phyloP scores from a whole-genome alignment of 805 yeast species.

The Kodamaea hsintzibuensis region DNA sequence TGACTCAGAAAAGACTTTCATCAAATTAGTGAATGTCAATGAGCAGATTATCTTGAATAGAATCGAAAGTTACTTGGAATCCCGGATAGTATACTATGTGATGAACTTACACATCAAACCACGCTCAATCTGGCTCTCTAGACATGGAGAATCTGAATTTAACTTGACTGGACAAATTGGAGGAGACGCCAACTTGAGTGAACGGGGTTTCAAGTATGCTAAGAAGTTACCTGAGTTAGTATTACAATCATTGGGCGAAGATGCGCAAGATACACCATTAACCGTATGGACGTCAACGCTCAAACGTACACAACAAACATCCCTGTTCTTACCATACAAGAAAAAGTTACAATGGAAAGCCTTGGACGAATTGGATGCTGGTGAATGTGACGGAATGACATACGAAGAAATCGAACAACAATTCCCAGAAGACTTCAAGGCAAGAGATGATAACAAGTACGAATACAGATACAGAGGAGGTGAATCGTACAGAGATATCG shows the following conservation, averaged over 20 bases:
- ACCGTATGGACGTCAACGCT: constrained; percentile 97
- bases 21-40: constrained; percentile 84
- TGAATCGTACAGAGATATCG: constrained; percentile 94
- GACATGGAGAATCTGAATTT: constrained; percentile 94
- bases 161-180: constrained; percentile 95
- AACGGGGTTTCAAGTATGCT: constrained; percentile 84
- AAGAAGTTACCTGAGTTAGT: constrained; percentile 77
- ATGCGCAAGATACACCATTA: constrained; percentile 51
- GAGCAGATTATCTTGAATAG: constrained; percentile 85
- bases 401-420: constrained; percentile 80
- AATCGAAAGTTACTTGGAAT: constrained; percentile 85
- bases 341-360: constrained; percentile 91
- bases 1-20: constrained; percentile 73
- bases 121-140: constrained; percentile 86
- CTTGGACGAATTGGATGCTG: constrained; percentile 94
- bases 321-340: constrained; percentile 75
- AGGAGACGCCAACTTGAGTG: constrained; percentile 85
- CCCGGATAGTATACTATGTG: constrained; percentile 90
- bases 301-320: constrained; percentile 89
- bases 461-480: constrained; percentile 97
- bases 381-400: constrained; percentile 96
- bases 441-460: constrained; percentile 93
- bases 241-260: constrained; percentile 59
- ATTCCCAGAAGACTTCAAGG: constrained; percentile 93
- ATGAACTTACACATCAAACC: constrained; percentile 96